Percentiles rank a stretch among this genome's conserved stretches.
These are phyloP conservation scores for Cyamopsis tetragonoloba DNA, from an alignment of 306 rosid species.

Conservation along the genomic window DNA sequence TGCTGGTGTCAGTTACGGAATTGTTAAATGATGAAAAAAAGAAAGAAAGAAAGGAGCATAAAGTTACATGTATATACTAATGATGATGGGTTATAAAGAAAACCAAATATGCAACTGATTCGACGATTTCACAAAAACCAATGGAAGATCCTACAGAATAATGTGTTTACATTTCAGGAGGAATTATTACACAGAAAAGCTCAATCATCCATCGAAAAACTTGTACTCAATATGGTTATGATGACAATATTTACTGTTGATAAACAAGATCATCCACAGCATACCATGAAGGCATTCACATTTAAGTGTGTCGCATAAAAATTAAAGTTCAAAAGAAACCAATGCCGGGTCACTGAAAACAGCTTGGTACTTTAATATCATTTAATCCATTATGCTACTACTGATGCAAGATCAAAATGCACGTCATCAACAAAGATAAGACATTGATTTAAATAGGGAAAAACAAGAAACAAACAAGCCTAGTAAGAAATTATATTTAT, in stretches of 20 bases:
- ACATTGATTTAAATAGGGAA: neutral
- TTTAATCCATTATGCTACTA: constrained; percentile 1
- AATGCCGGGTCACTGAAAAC: neutral
- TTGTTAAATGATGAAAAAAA: neutral
- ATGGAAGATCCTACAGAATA: neutral
- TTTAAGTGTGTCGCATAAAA: neutral
- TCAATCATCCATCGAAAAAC: neutral
- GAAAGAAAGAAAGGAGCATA: too few relatives aligned
- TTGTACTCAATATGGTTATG: neutral
- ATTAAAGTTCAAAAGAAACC: neutral
- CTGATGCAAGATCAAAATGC: neutral
- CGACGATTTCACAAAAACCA: neutral
- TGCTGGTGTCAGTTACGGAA: too few relatives aligned
- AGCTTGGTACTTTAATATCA: neutral
- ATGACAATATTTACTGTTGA: neutral
- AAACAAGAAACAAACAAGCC: neutral
- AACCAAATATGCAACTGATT: neutral
- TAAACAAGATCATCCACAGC: neutral
- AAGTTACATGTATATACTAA: neutral
- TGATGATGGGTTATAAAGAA: neutral
- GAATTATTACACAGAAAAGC: neutral
- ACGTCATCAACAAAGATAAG: neutral
- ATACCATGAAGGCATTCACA: neutral
- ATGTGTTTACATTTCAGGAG: neutral
- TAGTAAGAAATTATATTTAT: too few relatives aligned